These are phyloP conservation scores for Suhomyces yuchorum DNA, from an alignment of 1,139 yeast species.

Conservation along the genomic window DNA sequence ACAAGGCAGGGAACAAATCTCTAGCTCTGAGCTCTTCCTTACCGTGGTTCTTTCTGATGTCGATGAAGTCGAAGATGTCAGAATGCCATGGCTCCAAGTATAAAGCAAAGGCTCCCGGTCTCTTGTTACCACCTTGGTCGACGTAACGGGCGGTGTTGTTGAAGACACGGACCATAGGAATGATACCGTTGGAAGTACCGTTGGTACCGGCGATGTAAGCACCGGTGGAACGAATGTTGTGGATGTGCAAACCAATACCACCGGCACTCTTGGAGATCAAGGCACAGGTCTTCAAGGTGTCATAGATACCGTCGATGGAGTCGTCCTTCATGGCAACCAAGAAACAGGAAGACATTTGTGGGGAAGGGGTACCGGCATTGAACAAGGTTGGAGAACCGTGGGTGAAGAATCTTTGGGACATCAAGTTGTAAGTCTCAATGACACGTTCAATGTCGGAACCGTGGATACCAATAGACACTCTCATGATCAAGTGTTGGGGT, in stretches of 20 bases:
- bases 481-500: slow-evolving; percentile 88
- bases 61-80: slow-evolving; percentile 54
- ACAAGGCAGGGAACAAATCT: slow-evolving; percentile 58
- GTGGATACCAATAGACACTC: slow-evolving; percentile 88
- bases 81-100: slow-evolving; percentile 66
- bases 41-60: slow-evolving; percentile 57
- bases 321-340: slow-evolving; percentile 59
- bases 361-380: slow-evolving; percentile 53
- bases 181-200: slow-evolving; percentile 57
- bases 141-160: slow-evolving; percentile 63
- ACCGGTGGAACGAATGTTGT: slow-evolving; percentile 54
- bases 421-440: slow-evolving; percentile 71
- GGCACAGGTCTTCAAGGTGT: slow-evolving; percentile 56
- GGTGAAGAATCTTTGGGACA: slow-evolving; percentile 54
- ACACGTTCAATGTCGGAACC: slow-evolving; percentile 71
- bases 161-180: slow-evolving; percentile 61
- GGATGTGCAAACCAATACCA: slow-evolving; percentile 60
- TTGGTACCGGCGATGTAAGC: slow-evolving; percentile 54
- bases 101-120: slow-evolving; percentile 66
- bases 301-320: slow-evolving; percentile 60
- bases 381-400: slow-evolving; percentile 61
- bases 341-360: slow-evolving; percentile 56
- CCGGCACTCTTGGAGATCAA: slow-evolving; percentile 61
- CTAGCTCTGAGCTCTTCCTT: slow-evolving; percentile 59
- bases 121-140: slow-evolving; percentile 63